A percentile compares a stretch with the other conserved stretches of the same genome.
Conservation (phyloP, 2,329 filamentous ascomycete species). For the Trichoderma koningiopsis region DNA sequence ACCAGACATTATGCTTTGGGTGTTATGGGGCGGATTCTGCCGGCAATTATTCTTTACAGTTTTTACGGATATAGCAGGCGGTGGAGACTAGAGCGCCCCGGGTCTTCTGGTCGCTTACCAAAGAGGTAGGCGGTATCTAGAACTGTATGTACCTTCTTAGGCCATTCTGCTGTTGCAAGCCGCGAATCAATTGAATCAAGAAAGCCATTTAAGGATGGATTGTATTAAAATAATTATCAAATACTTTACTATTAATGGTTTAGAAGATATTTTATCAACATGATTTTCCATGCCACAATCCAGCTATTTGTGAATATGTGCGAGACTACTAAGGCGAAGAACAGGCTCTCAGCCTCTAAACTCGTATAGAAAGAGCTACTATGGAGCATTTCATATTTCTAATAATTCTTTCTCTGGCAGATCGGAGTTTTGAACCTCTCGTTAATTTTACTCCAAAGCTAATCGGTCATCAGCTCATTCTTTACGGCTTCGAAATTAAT, state of each 20-base stretch:
- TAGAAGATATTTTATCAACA: too few relatives aligned
- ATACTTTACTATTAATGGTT: not conserved
- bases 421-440: not conserved
- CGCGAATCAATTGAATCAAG: not conserved
- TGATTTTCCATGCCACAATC: not conserved
- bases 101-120: not conserved
- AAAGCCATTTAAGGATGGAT: not conserved
- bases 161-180: not conserved
- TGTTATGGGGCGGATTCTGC: slow-evolving; percentile 20
- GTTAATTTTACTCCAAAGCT: not conserved
- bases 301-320: not conserved
- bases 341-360: too few relatives aligned
- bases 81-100: not conserved
- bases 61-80: not conserved
- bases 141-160: not conserved
- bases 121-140: slow-evolving; percentile 13
- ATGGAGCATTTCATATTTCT: not conserved
- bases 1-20: slow-evolving; percentile 1
- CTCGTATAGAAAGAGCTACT: not conserved
- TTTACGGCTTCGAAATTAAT: not conserved
- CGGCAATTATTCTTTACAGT: not conserved
- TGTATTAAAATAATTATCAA: not conserved
- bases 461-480: not conserved
- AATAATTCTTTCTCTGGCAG: not conserved
- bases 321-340: not conserved